Evolutionary conservation across 768 basidiomycete genomes (phyloP), one percentile per base, ranked within the genome.

Genomic region (Leccinellum rugosiceps): DNA sequence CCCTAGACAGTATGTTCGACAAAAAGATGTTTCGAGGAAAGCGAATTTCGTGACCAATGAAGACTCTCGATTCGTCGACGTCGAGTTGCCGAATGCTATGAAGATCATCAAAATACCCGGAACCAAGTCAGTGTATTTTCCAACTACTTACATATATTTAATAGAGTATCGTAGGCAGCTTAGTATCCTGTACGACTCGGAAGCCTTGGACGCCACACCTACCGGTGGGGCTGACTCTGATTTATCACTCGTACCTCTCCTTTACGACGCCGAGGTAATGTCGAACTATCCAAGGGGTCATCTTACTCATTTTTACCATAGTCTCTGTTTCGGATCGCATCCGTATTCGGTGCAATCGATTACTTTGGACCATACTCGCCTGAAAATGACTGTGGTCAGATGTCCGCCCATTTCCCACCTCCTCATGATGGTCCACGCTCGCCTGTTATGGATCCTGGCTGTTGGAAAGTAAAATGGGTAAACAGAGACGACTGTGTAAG

Each of bases 391-490:
- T 50, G 63, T 34, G 60, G 50, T 9, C 67, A 71, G 56, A 50
- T 25, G n/a, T 28, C 52, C 15, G 34, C 55, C 44, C 65, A 49
- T 38, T 62, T 67, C 59, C 82, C 83, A 9, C 62, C 62, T 43
- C 85, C 86, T 4, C 90, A 92, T 62, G 72, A 84, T 63, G 77
- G 74, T 3, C 78, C 80, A 26, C 83, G 85, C 43, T 77, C 77
- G 32, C 44, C 77, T 6, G 63, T 65, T 11, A 91, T 90, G 88
- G 81, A 84, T 52, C 59, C 63, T 1, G 71, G 77, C 5, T 85
- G 86, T 57, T 92, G 87, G 84, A 87, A 88, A 64, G 78, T 91
- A 41, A 93, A 92, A 66, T 93, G 88, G 87, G 76, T 80, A 26
- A 83, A 88, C 68, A 79, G 90, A 44, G 86, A 90, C 58, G 85